These are phyloP conservation scores for Stentor coeruleus DNA, from an alignment of 73 alveolate genomes.

Conservation along the genomic window DNA sequence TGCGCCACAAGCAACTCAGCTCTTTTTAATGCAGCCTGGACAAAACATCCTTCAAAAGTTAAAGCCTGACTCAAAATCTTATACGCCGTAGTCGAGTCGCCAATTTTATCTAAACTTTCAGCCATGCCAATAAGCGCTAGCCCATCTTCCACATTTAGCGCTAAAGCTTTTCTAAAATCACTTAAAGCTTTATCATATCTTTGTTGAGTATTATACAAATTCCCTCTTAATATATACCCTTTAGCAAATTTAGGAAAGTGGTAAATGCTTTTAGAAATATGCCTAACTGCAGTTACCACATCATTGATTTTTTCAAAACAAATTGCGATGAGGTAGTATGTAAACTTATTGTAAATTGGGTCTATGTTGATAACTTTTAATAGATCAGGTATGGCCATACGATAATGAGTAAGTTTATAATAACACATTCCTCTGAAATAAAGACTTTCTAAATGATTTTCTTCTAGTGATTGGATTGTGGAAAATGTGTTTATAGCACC, in stretches of 20 bases:
- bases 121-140: slow-evolving; percentile 7
- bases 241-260: slow-evolving; percentile 11
- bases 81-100: background rate
- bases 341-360: background rate
- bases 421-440: slow-evolving; percentile 5
- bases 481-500: background rate
- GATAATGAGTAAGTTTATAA: background rate
- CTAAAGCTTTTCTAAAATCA: background rate
- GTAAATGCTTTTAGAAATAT: background rate
- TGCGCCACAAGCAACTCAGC: background rate
- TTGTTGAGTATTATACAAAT: background rate
- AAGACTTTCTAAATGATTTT: background rate
- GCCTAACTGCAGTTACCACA: background rate
- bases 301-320: slow-evolving; percentile 8
- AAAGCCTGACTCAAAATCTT: slow-evolving; percentile 1
- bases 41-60: background rate
- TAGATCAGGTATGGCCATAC: background rate
- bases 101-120: background rate
- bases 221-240: slow-evolving; percentile 11
- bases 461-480: background rate
- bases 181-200: slow-evolving; percentile 15
- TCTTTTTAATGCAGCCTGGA: background rate
- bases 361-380: background rate
- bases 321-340: background rate
- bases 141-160: slow-evolving; percentile 1